A percentile compares a stretch with the other conserved stretches of the same genome.
Evolutionary conservation across 352 stramenopile species (phyloP).

Genomic region (Stramenopiles sp.): DNA sequence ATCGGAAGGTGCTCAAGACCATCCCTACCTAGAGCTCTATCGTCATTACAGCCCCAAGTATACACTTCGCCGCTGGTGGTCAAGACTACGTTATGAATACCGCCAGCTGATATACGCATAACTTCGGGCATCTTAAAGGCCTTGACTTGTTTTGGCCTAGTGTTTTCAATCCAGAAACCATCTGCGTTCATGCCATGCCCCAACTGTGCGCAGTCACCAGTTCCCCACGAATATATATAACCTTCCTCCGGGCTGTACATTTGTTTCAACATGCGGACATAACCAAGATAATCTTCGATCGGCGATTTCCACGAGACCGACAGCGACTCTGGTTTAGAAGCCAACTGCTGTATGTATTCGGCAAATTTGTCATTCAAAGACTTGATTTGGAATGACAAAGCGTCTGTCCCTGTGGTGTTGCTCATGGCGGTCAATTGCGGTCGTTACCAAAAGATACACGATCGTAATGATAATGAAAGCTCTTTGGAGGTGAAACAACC

Average conservation of each 20-base stretch:
- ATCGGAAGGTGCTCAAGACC: constrained; percentile 50
- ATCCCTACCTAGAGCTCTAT: constrained; percentile 57
- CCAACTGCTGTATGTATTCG: background rate
- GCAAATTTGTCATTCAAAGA: background rate
- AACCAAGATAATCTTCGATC: background rate
- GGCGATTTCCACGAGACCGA: background rate
- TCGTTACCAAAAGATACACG: too few relatives aligned
- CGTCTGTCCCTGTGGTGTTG: too few relatives aligned
- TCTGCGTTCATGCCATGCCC: constrained; percentile 59
- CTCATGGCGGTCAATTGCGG: too few relatives aligned
- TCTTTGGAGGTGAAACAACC: too few relatives aligned
- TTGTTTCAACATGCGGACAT: constrained; percentile 8
- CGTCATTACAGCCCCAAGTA: constrained; percentile 25
- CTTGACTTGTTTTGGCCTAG: background rate
- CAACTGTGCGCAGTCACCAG: constrained; percentile 73
- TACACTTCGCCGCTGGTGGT: background rate
- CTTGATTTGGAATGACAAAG: background rate
- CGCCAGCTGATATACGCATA: background rate
- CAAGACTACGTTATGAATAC: background rate
- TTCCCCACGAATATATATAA: constrained; percentile 51
- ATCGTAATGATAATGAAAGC: too few relatives aligned
- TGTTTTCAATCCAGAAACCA: constrained; percentile 18
- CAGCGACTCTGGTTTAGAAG: background rate
- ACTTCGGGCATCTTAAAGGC: background rate
- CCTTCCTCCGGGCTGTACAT: background rate